Conservation (phyloP, 2,329 filamentous ascomycete species). For the Aspergillus chevalieri region DNA sequence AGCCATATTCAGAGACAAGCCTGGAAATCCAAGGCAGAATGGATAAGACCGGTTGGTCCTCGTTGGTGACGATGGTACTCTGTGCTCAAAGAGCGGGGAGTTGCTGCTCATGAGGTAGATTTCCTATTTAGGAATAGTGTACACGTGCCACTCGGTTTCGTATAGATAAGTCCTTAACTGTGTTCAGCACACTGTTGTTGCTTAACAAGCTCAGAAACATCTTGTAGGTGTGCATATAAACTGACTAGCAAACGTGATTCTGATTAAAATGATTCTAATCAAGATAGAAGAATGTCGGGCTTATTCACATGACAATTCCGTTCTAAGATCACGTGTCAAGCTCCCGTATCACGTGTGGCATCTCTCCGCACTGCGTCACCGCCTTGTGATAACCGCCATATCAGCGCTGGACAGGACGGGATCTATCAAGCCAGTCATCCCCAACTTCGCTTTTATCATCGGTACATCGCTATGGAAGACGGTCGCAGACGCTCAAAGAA, state of each 20-base stretch:
- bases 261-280: too few relatives aligned
- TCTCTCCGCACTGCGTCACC: slow-evolving; percentile 22
- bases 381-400: slow-evolving; percentile 9
- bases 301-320: neutral
- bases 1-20: neutral
- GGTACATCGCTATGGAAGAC: slow-evolving; percentile 16
- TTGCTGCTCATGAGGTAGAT: too few relatives aligned
- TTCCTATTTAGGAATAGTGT: neutral
- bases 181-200: neutral
- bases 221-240: too few relatives aligned
- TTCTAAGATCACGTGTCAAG: slow-evolving; percentile 9
- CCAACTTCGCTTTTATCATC: slow-evolving; percentile 10
- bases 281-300: too few relatives aligned
- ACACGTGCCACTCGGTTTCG: neutral
- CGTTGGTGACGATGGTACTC: neutral
- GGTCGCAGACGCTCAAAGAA: slow-evolving; percentile 11
- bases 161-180: neutral
- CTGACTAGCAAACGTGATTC: too few relatives aligned
- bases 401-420: neutral
- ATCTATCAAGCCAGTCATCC: slow-evolving; percentile 3
- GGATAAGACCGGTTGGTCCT: neutral
- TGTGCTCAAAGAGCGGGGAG: neutral
- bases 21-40: neutral
- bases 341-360: slow-evolving; percentile 13
- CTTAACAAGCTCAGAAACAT: neutral